These are phyloP conservation scores for Penicillium sp. DNA, from an alignment of 2,329 filamentous ascomycete species.

Conservation along the genomic window DNA sequence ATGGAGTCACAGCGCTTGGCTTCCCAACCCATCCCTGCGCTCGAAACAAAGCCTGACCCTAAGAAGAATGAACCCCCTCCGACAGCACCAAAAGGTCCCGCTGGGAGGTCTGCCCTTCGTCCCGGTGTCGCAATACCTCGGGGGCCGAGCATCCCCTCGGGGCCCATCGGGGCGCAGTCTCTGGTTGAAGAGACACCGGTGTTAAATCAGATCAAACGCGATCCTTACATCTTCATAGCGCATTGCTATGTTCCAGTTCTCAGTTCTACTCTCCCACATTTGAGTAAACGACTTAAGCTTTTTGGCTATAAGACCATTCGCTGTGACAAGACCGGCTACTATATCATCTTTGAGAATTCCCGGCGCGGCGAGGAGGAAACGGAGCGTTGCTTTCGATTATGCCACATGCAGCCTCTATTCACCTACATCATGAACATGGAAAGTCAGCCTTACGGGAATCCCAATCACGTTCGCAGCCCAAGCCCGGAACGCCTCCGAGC, in stretches of 20 bases:
- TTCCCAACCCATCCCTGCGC: constrained; percentile 31
- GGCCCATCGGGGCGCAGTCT: constrained; percentile 36
- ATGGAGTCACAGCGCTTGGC: constrained; percentile 67
- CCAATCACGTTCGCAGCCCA: constrained; percentile 57
- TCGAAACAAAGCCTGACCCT: constrained; percentile 40
- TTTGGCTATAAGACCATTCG: constrained; percentile 80
- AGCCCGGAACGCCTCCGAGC: constrained; percentile 46
- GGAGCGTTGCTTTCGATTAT: constrained; percentile 73
- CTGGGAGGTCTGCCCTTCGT: constrained; percentile 52
- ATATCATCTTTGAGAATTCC: constrained; percentile 82
- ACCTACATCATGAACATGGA: constrained; percentile 93
- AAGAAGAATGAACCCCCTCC: constrained; percentile 68
- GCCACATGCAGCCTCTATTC: constrained; percentile 82
- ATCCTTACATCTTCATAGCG: constrained; percentile 90
- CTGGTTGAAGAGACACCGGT: constrained; percentile 67
- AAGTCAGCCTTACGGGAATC: constrained; percentile 68
- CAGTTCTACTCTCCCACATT: constrained; percentile 78
- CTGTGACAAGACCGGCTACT: constrained; percentile 84
- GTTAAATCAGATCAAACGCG: constrained; percentile 67
- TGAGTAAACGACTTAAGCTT: constrained; percentile 84
- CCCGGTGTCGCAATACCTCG: constrained; percentile 34
- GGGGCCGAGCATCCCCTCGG: constrained; percentile 25
- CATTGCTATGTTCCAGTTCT: constrained; percentile 84
- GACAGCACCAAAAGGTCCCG: constrained; percentile 83
- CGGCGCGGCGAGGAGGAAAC: constrained; percentile 75